Evolutionary conservation across 768 basidiomycete genomes (phyloP).

Genomic region (Pholiota molesta): DNA sequence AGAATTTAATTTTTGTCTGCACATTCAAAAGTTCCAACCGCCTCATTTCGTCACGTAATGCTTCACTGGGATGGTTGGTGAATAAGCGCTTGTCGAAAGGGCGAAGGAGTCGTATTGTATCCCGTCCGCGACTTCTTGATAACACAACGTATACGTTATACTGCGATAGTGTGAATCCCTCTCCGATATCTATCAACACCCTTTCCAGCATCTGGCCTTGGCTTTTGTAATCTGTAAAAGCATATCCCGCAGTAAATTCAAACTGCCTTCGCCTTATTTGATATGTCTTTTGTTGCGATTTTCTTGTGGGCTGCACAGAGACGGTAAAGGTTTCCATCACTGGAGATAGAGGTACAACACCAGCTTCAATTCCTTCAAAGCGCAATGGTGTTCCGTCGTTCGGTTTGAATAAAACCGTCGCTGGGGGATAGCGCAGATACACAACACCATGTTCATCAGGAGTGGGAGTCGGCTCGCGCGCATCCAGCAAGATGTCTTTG

Average conservation of each 20-base stretch:
- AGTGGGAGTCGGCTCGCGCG: conserved; percentile 24
- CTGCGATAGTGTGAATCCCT: conserved; percentile 20
- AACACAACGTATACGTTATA: conserved; percentile 37
- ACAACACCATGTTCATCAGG: conserved; percentile 2
- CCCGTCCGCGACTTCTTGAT: conserved; percentile 13
- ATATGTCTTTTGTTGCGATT: not conserved
- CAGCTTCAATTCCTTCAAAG: too few species aligned
- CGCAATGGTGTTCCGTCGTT: too few species aligned
- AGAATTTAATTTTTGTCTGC: too few species aligned
- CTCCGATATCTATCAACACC: conserved; percentile 38
- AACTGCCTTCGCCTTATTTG: conserved; percentile 29
- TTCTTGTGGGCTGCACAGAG: too few species aligned
- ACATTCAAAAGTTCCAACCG: too few species aligned
- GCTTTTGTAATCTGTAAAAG: conserved; percentile 42
- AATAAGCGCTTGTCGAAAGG: too few species aligned
- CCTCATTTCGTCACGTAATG: too few species aligned
- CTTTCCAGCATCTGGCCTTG: conserved; percentile 42
- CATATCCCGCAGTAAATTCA: conserved; percentile 36
- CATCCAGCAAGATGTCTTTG: conserved; percentile 33
- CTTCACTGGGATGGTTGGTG: too few species aligned
- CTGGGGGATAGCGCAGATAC: too few species aligned
- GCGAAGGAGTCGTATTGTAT: not conserved
- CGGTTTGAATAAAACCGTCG: too few species aligned
- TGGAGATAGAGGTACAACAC: not conserved
- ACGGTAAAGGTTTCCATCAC: not conserved